Evolutionary conservation across 2,329 filamentous ascomycete species (phyloP), one percentile per base, ranked within the genome.

Genomic region (Madurella mycetomatis): DNA sequence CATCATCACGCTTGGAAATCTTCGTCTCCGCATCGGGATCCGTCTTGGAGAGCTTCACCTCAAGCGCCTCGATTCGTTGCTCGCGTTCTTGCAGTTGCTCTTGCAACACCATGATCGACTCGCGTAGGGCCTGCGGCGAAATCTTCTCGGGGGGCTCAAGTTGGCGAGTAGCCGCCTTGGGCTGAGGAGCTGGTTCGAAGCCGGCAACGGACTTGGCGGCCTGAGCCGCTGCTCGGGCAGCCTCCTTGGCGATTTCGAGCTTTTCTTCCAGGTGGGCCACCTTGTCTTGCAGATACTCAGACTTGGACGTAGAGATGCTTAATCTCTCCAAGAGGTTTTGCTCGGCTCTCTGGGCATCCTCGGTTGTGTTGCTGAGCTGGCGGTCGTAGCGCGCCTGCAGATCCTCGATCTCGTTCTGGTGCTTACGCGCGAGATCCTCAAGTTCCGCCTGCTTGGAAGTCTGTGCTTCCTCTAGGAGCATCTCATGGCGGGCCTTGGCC

Each of bases 1-100:
- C 94, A 30, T 92, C 91, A 60, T 97, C 91, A 39, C 88, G 87
- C 72, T 96, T 95, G 62, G 90, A 87, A 64, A 97, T 84, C 74
- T 94, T 96, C 48, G 76, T 79, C 2, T 88, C 82, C 0, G 90
- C 87, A 41, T 96, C 88, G 9, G 85, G 86, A 64, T 95, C 90
- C 2, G 86, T 72, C 56, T 82, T 80, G 16, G 82, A 74, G 8
- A 91, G 76, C 49, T 85, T 79, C 49, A 85, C 81, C 71, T 96
- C 90, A 12, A 97, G 85, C 58, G 87, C 83, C 68, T 99, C 94
- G 62, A 97, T 95, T 40, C 84, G 86, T 56, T 87, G 82, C 73
- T 99, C 94, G 50, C 94, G 91, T 64, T 94, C 90, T 70, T 97
- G 94, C 7, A 99, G 80, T 70, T 99, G 94, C 70, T 97, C 92